Base-by-base conservation (phyloP, 2,329 filamentous ascomycete species). In the Arthrobotrys megalospora region DNA sequence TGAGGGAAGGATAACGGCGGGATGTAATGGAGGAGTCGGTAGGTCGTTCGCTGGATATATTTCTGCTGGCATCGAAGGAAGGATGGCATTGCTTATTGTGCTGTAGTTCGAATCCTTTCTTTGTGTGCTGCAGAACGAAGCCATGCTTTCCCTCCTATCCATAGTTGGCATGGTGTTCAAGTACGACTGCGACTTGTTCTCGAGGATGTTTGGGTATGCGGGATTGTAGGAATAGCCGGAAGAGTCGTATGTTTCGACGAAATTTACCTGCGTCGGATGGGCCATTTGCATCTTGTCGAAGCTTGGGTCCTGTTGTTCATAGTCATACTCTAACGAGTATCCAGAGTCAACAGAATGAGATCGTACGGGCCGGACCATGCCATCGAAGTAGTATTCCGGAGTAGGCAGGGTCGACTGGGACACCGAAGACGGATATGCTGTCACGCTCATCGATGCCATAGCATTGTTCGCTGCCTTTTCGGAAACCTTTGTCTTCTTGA, bases 401-500 rank as follows among this genome's bases (percentile, higher is more conserved):
- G 92, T 94, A 71, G 91, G 92, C 73, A 94, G 87, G 21, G 75
- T 78, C n/a, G 75, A 78, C 67, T 78, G 75, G 19, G 75, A 78
- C 67, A 78, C 75, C 14, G 67, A 78, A n/a, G 75, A 78, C 75
- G 75, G 75, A 72, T 78, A 78, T 78, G 75, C 75, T 63, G 75
- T 78, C 75, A 78, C 75, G 75, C 75, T 78, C 75, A 78, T 78
- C 67, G 75, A 78, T 72, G 75, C 75, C 75, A 78, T 78, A 58
- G 67, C 75, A 64, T 78, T 78, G 47, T 78, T 78, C 52, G 75
- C 75, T 48, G 75, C 88, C 89, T 97, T 97, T 86, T 97, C 95
- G 28, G 91, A 91, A 81, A 96, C 88, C 89, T 98, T 98, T 84
- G 96, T 98, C 84, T 91, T 90, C 90, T 97, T 97, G 88, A 99